A percentile compares a stretch with the other conserved stretches of the same genome.
Conservation (phyloP, 1,284 basidiomycete genomes). For the Cryptococcus sp. region DNA sequence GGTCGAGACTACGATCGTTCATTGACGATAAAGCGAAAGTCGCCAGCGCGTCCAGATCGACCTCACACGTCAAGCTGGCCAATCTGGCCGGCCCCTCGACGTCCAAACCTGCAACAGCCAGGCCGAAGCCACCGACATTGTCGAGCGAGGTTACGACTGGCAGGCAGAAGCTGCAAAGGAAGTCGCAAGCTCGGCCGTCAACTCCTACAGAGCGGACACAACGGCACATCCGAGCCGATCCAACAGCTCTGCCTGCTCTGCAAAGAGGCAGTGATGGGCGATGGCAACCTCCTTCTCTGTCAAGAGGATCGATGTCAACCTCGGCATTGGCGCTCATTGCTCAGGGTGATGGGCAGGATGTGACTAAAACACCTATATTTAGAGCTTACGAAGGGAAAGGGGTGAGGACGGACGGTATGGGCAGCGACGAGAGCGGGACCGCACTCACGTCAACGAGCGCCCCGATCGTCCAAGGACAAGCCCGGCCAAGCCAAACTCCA, state of each 20-base stretch:
- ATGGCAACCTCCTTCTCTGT: slow-evolving; percentile 45
- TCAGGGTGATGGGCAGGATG: slow-evolving; percentile 10
- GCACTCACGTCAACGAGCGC: too few relatives aligned
- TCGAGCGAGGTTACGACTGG: slow-evolving; percentile 8
- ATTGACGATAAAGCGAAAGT: slow-evolving; percentile 19
- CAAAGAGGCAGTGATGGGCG: slow-evolving; percentile 35
- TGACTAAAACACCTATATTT: not conserved
- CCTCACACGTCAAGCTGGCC: not conserved
- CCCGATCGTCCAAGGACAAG: too few relatives aligned
- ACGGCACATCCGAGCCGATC: slow-evolving; percentile 24
- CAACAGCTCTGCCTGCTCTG: slow-evolving; percentile 26
- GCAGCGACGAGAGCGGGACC: too few relatives aligned
- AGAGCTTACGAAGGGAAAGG: slow-evolving; percentile 1
- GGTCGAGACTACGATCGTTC: slow-evolving; percentile 26
- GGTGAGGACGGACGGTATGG: not conserved
- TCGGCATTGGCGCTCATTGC: slow-evolving; percentile 28
- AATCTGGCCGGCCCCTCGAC: not conserved
- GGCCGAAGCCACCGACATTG: slow-evolving; percentile 6
- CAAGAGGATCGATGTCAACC: slow-evolving; percentile 40
- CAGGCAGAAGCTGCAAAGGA: slow-evolving; percentile 5
- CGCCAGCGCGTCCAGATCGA: not conserved
- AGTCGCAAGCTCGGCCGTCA: not conserved
- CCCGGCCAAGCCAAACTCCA: too few relatives aligned
- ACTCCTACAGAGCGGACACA: slow-evolving; percentile 19
- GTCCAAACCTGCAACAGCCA: not conserved